Base-by-base conservation (phyloP, 768 basidiomycete species). In the Pisolithus microcarpus region DNA sequence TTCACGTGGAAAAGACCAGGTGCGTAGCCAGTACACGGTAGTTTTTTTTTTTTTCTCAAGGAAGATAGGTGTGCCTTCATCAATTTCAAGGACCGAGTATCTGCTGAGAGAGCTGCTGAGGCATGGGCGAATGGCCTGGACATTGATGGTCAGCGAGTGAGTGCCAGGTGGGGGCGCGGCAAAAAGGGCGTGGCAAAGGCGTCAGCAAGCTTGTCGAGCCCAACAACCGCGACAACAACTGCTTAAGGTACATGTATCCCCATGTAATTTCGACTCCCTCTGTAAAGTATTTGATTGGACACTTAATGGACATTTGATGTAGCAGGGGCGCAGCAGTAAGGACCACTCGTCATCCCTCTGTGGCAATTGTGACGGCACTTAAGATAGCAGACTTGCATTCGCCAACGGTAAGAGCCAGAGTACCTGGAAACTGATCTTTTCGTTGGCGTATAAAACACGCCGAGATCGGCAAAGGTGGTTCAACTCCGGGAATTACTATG, bases 61-160 rank as follows among this genome's bases (percentile, higher is more conserved):
- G 18, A 48, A 18, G 38, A 15, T 52, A 89, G 89, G 67, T 95
- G 93, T 69, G 96, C 95, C 1, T 99, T 99, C 67, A 78, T 96
- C 48, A 97, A 97, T 67, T 98, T 98, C 73, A 84, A 78, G 58
- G 81, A 87, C 49, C 79, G 96, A 18, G 61, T 74, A 6, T 74
- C 80, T n/a, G 94, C 96, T 15, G 96, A 99, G 69, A 72, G 74
- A 15, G 92, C 90, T 0, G 94, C 94, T 0, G 81, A 88, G 55
- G 84, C 87, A 9, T 91, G 94, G 82, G 81, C 91, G n/a, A 83
- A 84, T 55, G 93, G 94, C 1, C 72, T 98, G 9, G 94, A 95
- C 57, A 74, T 97, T 24, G 85, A 91, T 26, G 86, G 82, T 1
- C 82, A 85, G 62, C 74, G 72, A 31, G 78, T 87, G 9, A 72